Evolutionary conservation across 2,329 filamentous ascomycete species (phyloP).

Genomic region (Hypoxylon sp.): DNA sequence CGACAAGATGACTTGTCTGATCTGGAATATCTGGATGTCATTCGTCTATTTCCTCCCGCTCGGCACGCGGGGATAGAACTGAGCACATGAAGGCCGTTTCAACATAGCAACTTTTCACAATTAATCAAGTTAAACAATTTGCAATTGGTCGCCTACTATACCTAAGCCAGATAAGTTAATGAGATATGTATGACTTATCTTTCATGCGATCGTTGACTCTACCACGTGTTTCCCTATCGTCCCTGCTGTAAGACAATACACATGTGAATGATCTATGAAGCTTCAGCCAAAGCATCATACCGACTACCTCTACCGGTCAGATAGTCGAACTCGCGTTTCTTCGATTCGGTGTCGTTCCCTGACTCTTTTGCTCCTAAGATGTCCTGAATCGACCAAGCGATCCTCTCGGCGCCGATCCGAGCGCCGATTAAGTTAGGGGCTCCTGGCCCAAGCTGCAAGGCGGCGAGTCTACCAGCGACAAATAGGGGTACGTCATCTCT

Average conservation of each 20-base stretch:
- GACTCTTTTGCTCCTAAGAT: slow-evolving; percentile 59
- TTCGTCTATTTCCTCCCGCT: background rate
- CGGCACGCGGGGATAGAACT: background rate
- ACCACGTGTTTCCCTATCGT: background rate
- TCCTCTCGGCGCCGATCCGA: slow-evolving; percentile 78
- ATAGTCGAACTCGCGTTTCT: slow-evolving; percentile 53
- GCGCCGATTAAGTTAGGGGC: slow-evolving; percentile 82
- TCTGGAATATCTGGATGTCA: slow-evolving; percentile 2
- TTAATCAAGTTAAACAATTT: background rate
- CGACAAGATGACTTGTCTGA: background rate
- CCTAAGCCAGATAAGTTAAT: background rate
- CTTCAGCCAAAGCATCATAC: slow-evolving; percentile 53
- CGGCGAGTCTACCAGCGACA: slow-evolving; percentile 76
- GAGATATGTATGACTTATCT: background rate
- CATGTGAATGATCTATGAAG: slow-evolving; percentile 10
- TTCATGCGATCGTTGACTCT: background rate
- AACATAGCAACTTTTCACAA: background rate
- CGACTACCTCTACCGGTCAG: slow-evolving; percentile 59
- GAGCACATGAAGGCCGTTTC: background rate
- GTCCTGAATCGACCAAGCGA: slow-evolving; percentile 79
- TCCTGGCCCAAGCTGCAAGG: slow-evolving; percentile 77
- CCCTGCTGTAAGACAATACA: background rate
- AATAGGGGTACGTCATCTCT: slow-evolving; percentile 79
- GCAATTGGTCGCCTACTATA: background rate
- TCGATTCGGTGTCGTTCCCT: slow-evolving; percentile 32